Evolutionary conservation across 768 basidiomycete genomes (phyloP).

Genomic region (Boletus subparvulus): DNA sequence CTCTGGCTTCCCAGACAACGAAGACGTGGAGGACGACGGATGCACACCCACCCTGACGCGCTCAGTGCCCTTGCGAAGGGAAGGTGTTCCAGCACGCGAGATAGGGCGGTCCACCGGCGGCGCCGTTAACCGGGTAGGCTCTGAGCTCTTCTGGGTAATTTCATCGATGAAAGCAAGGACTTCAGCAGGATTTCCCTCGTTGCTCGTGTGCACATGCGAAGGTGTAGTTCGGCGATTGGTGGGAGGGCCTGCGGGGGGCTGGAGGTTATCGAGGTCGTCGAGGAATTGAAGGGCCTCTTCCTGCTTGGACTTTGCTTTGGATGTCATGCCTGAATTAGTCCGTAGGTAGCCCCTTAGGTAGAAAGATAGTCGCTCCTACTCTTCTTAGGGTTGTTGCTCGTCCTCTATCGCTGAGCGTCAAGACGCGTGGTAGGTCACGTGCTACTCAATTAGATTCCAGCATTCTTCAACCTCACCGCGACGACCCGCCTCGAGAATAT

Average conservation of each 20-base stretch:
- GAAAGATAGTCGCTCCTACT: no score
- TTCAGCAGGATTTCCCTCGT: slow-evolving; percentile 71
- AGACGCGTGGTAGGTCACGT: slow-evolving; percentile 16
- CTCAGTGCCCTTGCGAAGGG: slow-evolving; percentile 72
- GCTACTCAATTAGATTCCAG: background rate
- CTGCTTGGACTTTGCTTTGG: slow-evolving; percentile 70
- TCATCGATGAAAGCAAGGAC: slow-evolving; percentile 93
- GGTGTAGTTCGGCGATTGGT: slow-evolving; percentile 22
- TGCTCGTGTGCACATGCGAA: slow-evolving; percentile 27
- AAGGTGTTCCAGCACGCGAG: slow-evolving; percentile 70
- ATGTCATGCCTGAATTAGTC: slow-evolving; percentile 29
- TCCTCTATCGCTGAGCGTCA: background rate
- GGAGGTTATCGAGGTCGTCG: slow-evolving; percentile 88
- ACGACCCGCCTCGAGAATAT: slow-evolving; percentile 8
- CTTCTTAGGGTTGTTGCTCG: background rate
- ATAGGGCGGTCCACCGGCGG: slow-evolving; percentile 54
- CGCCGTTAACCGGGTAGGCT: slow-evolving; percentile 62
- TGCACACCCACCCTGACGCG: slow-evolving; percentile 63
- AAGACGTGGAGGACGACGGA: slow-evolving; percentile 41
- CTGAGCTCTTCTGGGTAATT: slow-evolving; percentile 88
- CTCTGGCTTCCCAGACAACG: slow-evolving; percentile 38
- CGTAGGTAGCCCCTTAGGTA: no score
- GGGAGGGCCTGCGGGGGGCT: slow-evolving; percentile 38
- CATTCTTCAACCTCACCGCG: background rate
- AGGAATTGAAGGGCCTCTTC: slow-evolving; percentile 91